Evolutionary conservation across 805 yeast species (phyloP).

Genomic region (Debaryomyces hansenii): DNA sequence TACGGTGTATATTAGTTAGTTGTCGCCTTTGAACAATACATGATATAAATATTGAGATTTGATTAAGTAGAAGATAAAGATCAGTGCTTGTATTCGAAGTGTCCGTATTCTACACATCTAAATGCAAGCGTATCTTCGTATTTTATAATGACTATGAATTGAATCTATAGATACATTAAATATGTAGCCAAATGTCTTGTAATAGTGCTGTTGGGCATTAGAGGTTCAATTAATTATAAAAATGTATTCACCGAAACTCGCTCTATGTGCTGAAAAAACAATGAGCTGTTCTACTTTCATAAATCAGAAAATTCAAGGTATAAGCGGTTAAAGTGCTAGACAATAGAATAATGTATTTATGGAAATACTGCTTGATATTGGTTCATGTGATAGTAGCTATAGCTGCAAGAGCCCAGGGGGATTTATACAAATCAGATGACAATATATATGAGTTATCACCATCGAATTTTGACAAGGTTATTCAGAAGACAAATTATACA

Average conservation of each 20-base stretch:
- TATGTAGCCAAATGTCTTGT: too few species aligned
- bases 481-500: conserved; percentile 71
- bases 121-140: too few species aligned
- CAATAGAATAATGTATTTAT: neutral
- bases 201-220: too few species aligned
- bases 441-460: conserved; percentile 59
- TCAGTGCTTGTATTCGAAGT: too few species aligned
- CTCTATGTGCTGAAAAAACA: neutral
- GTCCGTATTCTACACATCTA: too few species aligned
- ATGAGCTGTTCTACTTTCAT: neutral
- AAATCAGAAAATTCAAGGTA: too few species aligned
- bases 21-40: neutral
- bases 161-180: too few species aligned
- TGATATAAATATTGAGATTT: conserved; percentile 3
- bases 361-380: neutral
- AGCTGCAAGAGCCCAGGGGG: conserved; percentile 10
- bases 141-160: too few species aligned
- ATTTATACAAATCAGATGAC: conserved; percentile 35
- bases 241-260: neutral
- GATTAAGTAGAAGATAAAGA: neutral
- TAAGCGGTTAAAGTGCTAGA: neutral
- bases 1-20: neutral
- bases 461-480: conserved; percentile 62
- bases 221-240: too few species aligned
- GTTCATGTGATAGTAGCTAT: neutral